Conservation (phyloP, 495 filamentous ascomycete genomes). For the Filosporella fistucella region DNA sequence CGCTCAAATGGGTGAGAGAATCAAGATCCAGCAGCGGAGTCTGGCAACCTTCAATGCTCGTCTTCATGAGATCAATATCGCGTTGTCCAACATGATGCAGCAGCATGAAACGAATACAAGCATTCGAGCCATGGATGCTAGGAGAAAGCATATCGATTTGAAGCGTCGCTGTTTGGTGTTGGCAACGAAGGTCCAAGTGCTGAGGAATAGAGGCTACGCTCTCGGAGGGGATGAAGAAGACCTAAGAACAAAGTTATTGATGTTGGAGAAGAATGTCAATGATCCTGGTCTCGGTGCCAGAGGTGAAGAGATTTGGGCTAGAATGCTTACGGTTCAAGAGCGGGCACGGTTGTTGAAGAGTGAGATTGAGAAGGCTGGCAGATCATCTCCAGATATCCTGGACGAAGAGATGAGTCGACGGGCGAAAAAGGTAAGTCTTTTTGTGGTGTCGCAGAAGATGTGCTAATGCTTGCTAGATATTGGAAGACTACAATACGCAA, state of each 20-base stretch:
- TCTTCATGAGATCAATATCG: constrained; percentile 90
- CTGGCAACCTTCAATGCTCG: constrained; percentile 68
- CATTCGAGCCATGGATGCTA: constrained; percentile 73
- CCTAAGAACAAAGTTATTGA: constrained; percentile 75
- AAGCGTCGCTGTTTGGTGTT: constrained; percentile 78
- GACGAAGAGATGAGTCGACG: constrained; percentile 75
- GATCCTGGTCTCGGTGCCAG: constrained; percentile 82
- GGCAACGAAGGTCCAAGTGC: constrained; percentile 85
- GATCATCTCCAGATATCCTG: constrained; percentile 48
- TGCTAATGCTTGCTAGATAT: constrained; percentile 54
- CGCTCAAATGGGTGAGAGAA: constrained; percentile 63
- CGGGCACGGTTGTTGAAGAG: constrained; percentile 71
- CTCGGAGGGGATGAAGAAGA: constrained; percentile 89
- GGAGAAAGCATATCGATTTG: constrained; percentile 73
- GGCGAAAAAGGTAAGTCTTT: constrained; percentile 72
- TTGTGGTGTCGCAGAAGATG: constrained; percentile 2
- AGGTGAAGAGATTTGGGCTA: constrained; percentile 94
- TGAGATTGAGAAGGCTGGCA: constrained; percentile 67
- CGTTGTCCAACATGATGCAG: constrained; percentile 70
- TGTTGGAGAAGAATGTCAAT: constrained; percentile 68
- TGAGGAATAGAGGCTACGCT: constrained; percentile 89
- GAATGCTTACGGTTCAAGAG: constrained; percentile 81
- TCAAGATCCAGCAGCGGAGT: constrained; percentile 70
- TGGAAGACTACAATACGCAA: constrained; percentile 87
- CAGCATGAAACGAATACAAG: constrained; percentile 79